Base-by-base conservation (phyloP, 1,139 yeast genomes). In the Wickerhamomyces sp. region DNA sequence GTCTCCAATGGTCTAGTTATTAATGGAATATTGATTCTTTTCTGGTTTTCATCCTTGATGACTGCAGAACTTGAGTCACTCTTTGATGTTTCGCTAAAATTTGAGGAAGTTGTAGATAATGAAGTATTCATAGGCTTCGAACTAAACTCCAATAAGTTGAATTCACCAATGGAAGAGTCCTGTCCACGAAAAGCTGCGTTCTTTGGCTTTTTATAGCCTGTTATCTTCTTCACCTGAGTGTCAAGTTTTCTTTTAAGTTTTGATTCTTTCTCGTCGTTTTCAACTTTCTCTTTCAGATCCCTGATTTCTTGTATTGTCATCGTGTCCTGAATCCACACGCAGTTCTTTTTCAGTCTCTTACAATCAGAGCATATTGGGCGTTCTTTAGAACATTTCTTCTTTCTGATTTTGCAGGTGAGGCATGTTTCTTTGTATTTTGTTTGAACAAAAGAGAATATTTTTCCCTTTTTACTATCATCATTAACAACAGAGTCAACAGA, bases 341-440 rank as follows among this genome's bases (percentile, higher is more conserved):
- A 77, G 28, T 65, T 62, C 41, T 74, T 70, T 7, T 64, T 64
- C 28, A 76, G 54, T 39, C 83, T 54, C 12, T 48, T 35, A 53
- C 83, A 77, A 44, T 76, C 83, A 0, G 67, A 55, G 51, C 86
- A 79, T 2, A 58, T 48, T 2, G 86, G 86, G 38, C 68, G 65
- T 3, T 58, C 60, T 52, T 78, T 85, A 41, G 78, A 70, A 50
- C 86, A 79, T 49, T 78, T 71, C 58, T 78, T 79, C 66, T 78
- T 79, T 38, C 86, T 57, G 31, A 74, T 68, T 49, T 80, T 74
- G 53, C 86, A 79, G 0, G 83, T 78, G 26, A 79, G 59, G 54
- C 86, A 79, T 0, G 85, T 84, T 26, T 65, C 65, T 47, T 69
- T 67, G 3, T 81, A 73, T 39, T 79, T 56, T 44, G 48, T 60